Evolutionary conservation across 441 rosid species (phyloP).

Genomic region (Aquilaria agallochum): DNA sequence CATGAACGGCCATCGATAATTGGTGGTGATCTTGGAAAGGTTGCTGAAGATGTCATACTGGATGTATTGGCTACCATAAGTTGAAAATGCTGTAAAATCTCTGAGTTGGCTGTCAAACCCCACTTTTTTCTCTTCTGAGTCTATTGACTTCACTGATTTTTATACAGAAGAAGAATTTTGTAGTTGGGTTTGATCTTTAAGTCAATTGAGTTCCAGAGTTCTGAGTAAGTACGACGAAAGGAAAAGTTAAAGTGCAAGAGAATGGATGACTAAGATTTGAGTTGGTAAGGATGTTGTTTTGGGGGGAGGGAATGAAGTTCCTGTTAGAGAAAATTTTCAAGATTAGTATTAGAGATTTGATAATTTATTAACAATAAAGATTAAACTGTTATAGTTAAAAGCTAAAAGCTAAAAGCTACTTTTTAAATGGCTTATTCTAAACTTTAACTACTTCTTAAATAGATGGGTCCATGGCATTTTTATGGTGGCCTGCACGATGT

Average conservation of each 20-base stretch:
- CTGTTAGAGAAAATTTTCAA: too few relatives aligned
- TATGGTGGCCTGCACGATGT: too few relatives aligned
- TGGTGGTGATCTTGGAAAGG: conserved; percentile 69
- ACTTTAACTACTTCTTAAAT: too few relatives aligned
- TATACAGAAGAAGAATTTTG: not conserved
- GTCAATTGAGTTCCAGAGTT: not conserved
- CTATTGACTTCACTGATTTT: not conserved
- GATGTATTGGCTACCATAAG: conserved; percentile 67
- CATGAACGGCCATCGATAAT: conserved; percentile 84
- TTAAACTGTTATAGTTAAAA: too few relatives aligned
- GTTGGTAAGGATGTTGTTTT: conserved; percentile 28
- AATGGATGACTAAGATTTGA: conserved; percentile 35
- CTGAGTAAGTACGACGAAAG: conserved; percentile 47
- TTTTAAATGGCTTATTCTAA: too few relatives aligned
- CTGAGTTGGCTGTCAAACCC: conserved; percentile 40
- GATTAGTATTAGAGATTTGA: too few relatives aligned
- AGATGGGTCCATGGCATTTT: too few relatives aligned
- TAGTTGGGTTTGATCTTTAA: not conserved
- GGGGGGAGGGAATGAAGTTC: too few relatives aligned
- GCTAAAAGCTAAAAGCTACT: too few relatives aligned
- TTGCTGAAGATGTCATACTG: conserved; percentile 80
- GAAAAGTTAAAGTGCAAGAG: conserved; percentile 29
- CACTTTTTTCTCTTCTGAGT: conserved; percentile 23
- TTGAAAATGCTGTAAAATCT: conserved; percentile 66
- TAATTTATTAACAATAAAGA: too few relatives aligned